phyloP scores from a whole-genome alignment of 768 basidiomycete genomes.

The Filobasidium wieringae region DNA sequence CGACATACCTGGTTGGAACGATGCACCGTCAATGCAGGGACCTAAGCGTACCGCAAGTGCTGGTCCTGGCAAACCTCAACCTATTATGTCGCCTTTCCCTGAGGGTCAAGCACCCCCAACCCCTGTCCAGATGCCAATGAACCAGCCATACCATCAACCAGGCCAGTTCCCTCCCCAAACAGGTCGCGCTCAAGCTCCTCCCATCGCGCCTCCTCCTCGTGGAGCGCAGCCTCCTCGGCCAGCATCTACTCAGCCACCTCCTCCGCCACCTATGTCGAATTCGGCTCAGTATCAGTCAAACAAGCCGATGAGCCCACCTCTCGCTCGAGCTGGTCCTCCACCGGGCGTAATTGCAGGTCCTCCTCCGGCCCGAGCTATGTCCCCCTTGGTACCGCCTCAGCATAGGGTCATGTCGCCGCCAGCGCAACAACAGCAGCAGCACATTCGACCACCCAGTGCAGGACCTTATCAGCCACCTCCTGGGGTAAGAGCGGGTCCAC shows the following conservation, averaged over 20 bases:
- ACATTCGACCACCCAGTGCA: slow-evolving; percentile 12
- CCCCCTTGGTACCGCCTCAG: slow-evolving; percentile 22
- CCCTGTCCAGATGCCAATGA: slow-evolving; percentile 1
- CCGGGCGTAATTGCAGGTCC: slow-evolving; percentile 26
- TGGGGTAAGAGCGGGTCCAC: slow-evolving; percentile 28
- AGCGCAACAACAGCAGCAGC: slow-evolving; percentile 1
- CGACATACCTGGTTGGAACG: slow-evolving; percentile 76
- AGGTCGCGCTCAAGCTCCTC: slow-evolving; percentile 16
- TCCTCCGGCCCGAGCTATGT: slow-evolving; percentile 32
- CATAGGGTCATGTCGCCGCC: slow-evolving; percentile 12
- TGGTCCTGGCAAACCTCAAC: slow-evolving; percentile 48
- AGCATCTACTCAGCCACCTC: slow-evolving; percentile 14
- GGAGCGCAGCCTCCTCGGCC: slow-evolving; percentile 12
- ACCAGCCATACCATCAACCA: background rate
- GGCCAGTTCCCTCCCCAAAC: background rate
- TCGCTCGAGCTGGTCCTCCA: slow-evolving; percentile 13
- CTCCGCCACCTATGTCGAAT: slow-evolving; percentile 14
- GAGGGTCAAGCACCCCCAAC: slow-evolving; percentile 41
- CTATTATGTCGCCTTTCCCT: slow-evolving; percentile 84
- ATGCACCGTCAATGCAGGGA: slow-evolving; percentile 51
- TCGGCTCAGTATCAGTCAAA: background rate
- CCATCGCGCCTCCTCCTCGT: slow-evolving; percentile 41
- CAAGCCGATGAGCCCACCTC: slow-evolving; percentile 7
- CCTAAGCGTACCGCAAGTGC: slow-evolving; percentile 46
- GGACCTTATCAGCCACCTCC: slow-evolving; percentile 31